Evolutionary conservation across 768 basidiomycete species (phyloP), one percentile per base, ranked within the genome.

Genomic region (Favolaschia claudopus): DNA sequence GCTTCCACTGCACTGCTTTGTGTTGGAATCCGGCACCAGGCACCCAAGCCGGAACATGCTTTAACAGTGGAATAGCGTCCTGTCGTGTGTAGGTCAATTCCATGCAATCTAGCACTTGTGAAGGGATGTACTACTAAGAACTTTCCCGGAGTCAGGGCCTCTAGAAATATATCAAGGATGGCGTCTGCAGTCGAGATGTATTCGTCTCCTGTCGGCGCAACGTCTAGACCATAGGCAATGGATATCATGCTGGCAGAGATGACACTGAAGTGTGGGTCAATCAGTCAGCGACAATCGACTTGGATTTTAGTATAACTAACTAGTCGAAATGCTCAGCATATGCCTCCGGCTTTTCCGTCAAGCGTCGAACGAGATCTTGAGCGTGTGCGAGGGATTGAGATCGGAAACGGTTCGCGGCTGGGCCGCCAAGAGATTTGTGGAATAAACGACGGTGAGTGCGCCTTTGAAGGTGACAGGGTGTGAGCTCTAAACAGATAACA

Each of bases 1-100:
- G n/a, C 1, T 45, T 44, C 61, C 63, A 63, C 31, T 57, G 58
- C 20, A 25, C 52, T 12, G 67, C 67, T 37, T 65, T 60, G 10
- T 49, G 53, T 25, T 63, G 32, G 40, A 67, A 67, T 6, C 52
- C 58, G 22, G 61, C 67, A 39, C 64, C 59, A 8, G 64, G 67
- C 44, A 67, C 52, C 61, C 61, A 69, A 9, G 15, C 40, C 13
- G 62, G 68, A 5, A 63, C 60, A 39, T 56, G 57, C 45, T 64
- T 62, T 13, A 62, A 38, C 61, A 70, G 39, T 66, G 71, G 22
- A 62, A 63, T 22, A 44, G 50, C 3, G 65, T 69, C 45, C 69
- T 59, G 32, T 28, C 15, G 27, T 44, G 15, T 17, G 8, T 39
- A 9, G 28, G 10, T 44, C 27, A 5, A n/a, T 20, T 9, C 33